phyloP scores from a whole-genome alignment of 306 rosid species.

The Prunus salicina region DNA sequence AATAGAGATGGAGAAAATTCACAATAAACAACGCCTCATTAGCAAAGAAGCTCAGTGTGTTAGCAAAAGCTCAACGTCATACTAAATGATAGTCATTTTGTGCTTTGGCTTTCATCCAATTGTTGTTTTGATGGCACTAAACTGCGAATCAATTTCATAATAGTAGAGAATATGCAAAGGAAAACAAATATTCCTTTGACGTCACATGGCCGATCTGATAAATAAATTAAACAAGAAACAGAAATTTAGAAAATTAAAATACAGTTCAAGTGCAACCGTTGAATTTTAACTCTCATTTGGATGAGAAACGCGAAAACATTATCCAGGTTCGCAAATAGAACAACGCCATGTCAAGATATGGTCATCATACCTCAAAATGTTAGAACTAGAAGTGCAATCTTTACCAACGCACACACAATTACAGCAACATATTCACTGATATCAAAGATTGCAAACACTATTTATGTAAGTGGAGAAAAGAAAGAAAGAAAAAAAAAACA shows the following conservation, averaged over 20 bases:
- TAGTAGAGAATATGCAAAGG: neutral
- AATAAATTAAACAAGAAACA: neutral
- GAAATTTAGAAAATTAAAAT: neutral
- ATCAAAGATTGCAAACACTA: neutral
- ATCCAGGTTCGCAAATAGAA: neutral
- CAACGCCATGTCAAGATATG: neutral
- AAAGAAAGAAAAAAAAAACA: too few relatives aligned
- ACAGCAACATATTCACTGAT: neutral
- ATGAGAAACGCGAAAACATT: neutral
- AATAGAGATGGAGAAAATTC: slow-evolving; percentile 6
- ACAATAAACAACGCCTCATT: neutral
- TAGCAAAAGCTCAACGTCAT: neutral
- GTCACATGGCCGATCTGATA: neutral
- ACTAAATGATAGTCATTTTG: neutral
- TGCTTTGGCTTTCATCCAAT: neutral
- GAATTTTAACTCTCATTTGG: neutral
- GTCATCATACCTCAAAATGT: neutral
- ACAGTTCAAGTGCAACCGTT: neutral
- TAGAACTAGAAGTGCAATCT: neutral
- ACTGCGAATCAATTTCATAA: neutral
- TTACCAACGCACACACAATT: neutral
- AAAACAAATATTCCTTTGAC: neutral
- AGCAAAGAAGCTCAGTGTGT: neutral
- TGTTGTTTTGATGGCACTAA: neutral
- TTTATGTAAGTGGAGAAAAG: too few relatives aligned